Conservation (phyloP, 805 yeast genomes). For the Sporopachydermia quercuum region DNA sequence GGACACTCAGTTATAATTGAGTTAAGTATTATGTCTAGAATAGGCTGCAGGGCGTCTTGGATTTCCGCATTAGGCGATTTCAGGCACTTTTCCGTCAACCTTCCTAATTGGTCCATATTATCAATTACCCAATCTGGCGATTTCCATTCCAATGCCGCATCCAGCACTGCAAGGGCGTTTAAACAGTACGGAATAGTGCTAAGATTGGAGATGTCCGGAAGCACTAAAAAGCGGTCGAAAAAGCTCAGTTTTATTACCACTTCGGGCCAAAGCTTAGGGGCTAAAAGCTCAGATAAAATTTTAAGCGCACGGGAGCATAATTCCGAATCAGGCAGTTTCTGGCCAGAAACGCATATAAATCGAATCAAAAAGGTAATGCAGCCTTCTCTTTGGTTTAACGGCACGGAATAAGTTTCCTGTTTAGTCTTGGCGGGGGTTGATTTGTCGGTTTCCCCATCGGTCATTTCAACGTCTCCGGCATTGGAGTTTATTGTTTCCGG, state of each 20-base stretch:
- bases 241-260: slow-evolving; percentile 75
- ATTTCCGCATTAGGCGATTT: slow-evolving; percentile 74
- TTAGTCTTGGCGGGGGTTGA: too few species aligned
- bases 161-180: slow-evolving; percentile 82
- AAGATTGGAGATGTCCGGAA: slow-evolving; percentile 54
- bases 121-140: slow-evolving; percentile 63
- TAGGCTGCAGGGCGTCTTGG: slow-evolving; percentile 71
- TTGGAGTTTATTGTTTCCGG: too few species aligned
- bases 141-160: slow-evolving; percentile 70
- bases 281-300: slow-evolving; percentile 58
- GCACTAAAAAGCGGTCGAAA: slow-evolving; percentile 75
- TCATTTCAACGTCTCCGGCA: too few species aligned
- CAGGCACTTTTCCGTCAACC: slow-evolving; percentile 64
- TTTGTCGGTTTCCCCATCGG: too few species aligned
- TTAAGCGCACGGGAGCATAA: slow-evolving; percentile 69
- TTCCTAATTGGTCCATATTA: slow-evolving; percentile 54
- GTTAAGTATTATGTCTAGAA: slow-evolving; percentile 48
- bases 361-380: slow-evolving; percentile 80
- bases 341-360: slow-evolving; percentile 75
- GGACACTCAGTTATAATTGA: slow-evolving; percentile 40
- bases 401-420: slow-evolving; percentile 41
- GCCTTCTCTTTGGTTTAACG: slow-evolving; percentile 73
- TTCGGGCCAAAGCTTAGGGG: slow-evolving; percentile 72
- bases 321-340: slow-evolving; percentile 71
- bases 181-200: slow-evolving; percentile 58